A percentile compares a stretch with the other conserved stretches of the same genome.
These are phyloP conservation scores for Pyrus hybrid DNA, from an alignment of 331 rosid genomes.

Conservation along the genomic window DNA sequence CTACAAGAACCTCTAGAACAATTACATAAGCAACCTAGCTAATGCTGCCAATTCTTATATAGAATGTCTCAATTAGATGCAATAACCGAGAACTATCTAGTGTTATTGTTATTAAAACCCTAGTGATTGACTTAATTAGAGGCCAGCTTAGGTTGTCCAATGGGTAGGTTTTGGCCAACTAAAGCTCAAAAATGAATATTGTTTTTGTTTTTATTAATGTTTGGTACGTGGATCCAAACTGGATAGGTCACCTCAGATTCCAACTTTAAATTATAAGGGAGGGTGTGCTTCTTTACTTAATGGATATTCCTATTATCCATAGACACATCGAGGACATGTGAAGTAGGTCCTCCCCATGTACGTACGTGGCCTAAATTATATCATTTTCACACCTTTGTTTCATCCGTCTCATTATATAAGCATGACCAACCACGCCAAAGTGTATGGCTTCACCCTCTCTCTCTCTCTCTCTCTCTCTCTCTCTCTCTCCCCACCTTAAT, in stretches of 20 bases:
- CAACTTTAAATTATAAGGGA: not conserved
- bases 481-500: not conserved
- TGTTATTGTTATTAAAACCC: not conserved
- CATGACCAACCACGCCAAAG: conserved; percentile 23
- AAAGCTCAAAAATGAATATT: not conserved
- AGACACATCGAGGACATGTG: not conserved
- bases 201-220: not conserved
- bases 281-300: not conserved
- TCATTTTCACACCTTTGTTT: conserved; percentile 13
- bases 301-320: conserved; percentile 13
- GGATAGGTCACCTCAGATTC: conserved; percentile 2
- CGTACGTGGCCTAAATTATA: conserved; percentile 9
- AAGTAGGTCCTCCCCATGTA: conserved; percentile 14
- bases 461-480: not conserved
- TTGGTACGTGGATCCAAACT: not conserved
- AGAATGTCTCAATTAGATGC: not conserved
- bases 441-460: not conserved
- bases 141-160: not conserved
- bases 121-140: not conserved
- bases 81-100: not conserved
- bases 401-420: conserved; percentile 23
- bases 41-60: not conserved
- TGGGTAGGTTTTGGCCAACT: conserved; percentile 1
- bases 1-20: not conserved
- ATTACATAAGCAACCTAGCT: not conserved